Conservation (phyloP, 2,329 filamentous ascomycete species). For the Helicocarpus griseus region DNA sequence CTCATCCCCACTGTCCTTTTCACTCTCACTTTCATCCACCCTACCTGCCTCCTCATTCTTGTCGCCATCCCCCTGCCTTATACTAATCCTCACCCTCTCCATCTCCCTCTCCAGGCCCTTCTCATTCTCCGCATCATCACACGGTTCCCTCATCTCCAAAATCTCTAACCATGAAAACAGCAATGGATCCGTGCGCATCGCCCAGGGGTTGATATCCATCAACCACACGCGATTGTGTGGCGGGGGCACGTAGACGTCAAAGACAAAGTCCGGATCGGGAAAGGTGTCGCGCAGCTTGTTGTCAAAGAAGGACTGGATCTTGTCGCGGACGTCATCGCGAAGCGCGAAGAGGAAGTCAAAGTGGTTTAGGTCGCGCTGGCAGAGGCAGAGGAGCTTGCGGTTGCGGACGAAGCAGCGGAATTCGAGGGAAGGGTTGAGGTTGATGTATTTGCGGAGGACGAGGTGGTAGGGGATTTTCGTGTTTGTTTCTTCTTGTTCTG, state of each 20-base stretch:
- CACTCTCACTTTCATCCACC: slow-evolving; percentile 14
- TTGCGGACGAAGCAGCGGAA: slow-evolving; percentile 93
- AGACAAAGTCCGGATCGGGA: slow-evolving; percentile 72
- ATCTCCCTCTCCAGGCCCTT: too few relatives aligned
- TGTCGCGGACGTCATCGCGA: slow-evolving; percentile 54
- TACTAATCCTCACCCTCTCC: neutral
- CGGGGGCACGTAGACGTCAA: slow-evolving; percentile 84
- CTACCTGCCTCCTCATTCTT: slow-evolving; percentile 14
- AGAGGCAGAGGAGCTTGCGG: slow-evolving; percentile 68
- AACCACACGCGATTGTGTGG: slow-evolving; percentile 68
- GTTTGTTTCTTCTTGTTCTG: neutral
- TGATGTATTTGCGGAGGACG: slow-evolving; percentile 78
- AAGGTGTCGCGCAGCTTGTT: slow-evolving; percentile 65
- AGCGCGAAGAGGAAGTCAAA: slow-evolving; percentile 72
- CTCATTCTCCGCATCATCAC: slow-evolving; percentile 11
- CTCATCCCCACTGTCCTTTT: slow-evolving; percentile 20
- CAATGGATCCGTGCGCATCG: slow-evolving; percentile 74
- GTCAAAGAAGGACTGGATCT: slow-evolving; percentile 69
- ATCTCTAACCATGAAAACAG: slow-evolving; percentile 88
- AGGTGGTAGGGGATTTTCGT: slow-evolving; percentile 61
- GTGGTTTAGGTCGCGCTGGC: slow-evolving; percentile 82
- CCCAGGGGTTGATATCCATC: slow-evolving; percentile 95
- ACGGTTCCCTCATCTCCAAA: slow-evolving; percentile 50
- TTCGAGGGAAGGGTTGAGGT: slow-evolving; percentile 80
- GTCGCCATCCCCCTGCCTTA: slow-evolving; percentile 6